A percentile compares a stretch with the other conserved stretches of the same genome.
Evolutionary conservation across 108 stramenopile genomes (phyloP).

Genomic region (Cyclotella distinguenda): DNA sequence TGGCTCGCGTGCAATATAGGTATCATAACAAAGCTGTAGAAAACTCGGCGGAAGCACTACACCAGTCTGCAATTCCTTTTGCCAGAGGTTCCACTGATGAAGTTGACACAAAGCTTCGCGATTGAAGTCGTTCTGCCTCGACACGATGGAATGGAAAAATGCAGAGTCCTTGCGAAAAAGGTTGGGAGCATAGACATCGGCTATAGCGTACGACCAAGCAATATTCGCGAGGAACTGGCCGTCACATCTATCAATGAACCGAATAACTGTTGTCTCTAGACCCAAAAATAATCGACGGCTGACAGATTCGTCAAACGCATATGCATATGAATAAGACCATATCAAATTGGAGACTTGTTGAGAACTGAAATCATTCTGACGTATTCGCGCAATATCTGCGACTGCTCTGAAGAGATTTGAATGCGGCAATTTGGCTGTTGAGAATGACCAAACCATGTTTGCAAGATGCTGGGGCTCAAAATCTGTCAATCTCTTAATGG

Average conservation of each 20-base stretch:
- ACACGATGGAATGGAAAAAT: conserved; percentile 6
- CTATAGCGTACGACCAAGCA: conserved; percentile 28
- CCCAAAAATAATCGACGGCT: background rate
- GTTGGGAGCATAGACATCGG: conserved; percentile 13
- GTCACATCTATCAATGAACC: conserved; percentile 12
- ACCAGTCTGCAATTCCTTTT: conserved; percentile 11
- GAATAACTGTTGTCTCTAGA: conserved; percentile 1
- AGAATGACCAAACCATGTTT: conserved; percentile 13
- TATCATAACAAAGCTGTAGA: conserved; percentile 8
- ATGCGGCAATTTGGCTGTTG: background rate
- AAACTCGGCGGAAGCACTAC: background rate
- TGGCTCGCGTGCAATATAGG: background rate
- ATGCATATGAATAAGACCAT: conserved; percentile 18
- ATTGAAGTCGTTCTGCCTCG: conserved; percentile 9
- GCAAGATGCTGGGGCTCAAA: conserved; percentile 21
- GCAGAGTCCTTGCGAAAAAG: conserved; percentile 11
- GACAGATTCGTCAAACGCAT: conserved; percentile 3
- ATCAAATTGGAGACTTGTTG: conserved; percentile 33
- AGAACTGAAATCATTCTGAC: conserved; percentile 11
- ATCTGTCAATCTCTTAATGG: conserved; percentile 3
- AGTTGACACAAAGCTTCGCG: conserved; percentile 23
- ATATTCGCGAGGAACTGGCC: conserved; percentile 33
- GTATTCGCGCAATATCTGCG: background rate
- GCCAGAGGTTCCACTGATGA: conserved; percentile 19
- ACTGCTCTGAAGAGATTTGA: conserved; percentile 10